Evolutionary conservation across 2,329 filamentous ascomycete species (phyloP).

Genomic region (Arachnopeziza araneosa): DNA sequence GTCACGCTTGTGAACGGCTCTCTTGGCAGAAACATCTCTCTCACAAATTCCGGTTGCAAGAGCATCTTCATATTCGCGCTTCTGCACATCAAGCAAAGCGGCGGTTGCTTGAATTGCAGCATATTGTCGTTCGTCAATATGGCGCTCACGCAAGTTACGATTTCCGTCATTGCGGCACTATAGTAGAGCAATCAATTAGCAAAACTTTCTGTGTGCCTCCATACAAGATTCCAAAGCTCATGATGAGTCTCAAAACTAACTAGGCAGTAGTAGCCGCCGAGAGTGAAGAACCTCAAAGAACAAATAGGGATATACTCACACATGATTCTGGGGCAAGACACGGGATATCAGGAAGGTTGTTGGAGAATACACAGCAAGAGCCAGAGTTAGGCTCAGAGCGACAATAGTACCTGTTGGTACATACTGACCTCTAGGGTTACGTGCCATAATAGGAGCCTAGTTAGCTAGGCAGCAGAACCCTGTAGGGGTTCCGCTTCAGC

Average conservation of each 20-base stretch:
- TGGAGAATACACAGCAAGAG: neutral
- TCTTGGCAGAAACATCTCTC: neutral
- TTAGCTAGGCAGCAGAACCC: no score
- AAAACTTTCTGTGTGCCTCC: neutral
- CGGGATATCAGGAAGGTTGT: neutral
- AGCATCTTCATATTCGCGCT: neutral
- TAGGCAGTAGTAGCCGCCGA: no score
- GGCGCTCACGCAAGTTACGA: neutral
- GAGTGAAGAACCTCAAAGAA: neutral
- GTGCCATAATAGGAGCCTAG: no score
- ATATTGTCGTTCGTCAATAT: neutral
- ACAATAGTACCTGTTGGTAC: neutral
- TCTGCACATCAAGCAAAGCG: neutral
- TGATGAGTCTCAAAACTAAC: no score
- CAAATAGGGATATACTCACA: neutral
- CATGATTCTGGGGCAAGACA: neutral
- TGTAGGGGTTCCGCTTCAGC: no score
- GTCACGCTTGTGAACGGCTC: neutral
- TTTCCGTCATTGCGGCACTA: neutral
- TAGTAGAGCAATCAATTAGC: neutral
- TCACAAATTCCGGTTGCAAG: neutral
- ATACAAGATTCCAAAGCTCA: neutral
- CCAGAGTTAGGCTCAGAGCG: neutral
- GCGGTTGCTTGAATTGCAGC: neutral
- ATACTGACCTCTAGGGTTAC: no score